Base-by-base conservation (phyloP, 768 basidiomycete genomes). In the Suillus ampliporus region DNA sequence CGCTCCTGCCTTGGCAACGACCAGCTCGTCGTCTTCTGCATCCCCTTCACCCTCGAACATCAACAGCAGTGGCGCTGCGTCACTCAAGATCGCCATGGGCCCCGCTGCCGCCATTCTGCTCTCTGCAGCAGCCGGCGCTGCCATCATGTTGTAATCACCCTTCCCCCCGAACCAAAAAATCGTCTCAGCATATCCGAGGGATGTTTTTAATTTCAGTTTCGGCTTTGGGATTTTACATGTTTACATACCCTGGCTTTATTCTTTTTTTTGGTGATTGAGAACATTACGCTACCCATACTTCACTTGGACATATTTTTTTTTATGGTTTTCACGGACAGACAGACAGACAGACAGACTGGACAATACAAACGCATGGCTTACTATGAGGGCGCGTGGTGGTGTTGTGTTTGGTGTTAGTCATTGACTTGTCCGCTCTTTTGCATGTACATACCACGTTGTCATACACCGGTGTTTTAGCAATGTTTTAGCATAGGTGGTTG, bases 81-180 rank as follows among this genome's bases (percentile, higher is more conserved):
- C 77, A 19, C 69, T 76, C 65, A 80, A 76, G 64, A 35, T 78
- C 46, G 66, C 66, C 54, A 63, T 61, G 58, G 79, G 76, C 48
- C 74, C 76, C 14, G 53, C 74, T 31, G 78, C 75, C 3, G 77
- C 73, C 15, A 69, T 79, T 8, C 67, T 81, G 23, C 69, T 84
- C 40, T 83, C 84, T 21, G 81, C 77, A 0, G 68, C 82, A 43
- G 85, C 81, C 43, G 87, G 86, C 43, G 83, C 76, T 26, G 83
- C 72, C 15, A 67, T 80, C 62, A 75, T 83, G 50, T 78, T 86
- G 67, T 87, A 75, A 77, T 52, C 10, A 11, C 26, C 28, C 68
- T 76, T 57, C 17, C 17, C 23, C 13, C 1, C 15, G 0, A 31
- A 35, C 51, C 61, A 63, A 57, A 40, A 34, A 21, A 43, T 50